A percentile compares a stretch with the other conserved stretches of the same genome.
Conservation (phyloP, 805 yeast genomes). For the Starmera amethionina region DNA sequence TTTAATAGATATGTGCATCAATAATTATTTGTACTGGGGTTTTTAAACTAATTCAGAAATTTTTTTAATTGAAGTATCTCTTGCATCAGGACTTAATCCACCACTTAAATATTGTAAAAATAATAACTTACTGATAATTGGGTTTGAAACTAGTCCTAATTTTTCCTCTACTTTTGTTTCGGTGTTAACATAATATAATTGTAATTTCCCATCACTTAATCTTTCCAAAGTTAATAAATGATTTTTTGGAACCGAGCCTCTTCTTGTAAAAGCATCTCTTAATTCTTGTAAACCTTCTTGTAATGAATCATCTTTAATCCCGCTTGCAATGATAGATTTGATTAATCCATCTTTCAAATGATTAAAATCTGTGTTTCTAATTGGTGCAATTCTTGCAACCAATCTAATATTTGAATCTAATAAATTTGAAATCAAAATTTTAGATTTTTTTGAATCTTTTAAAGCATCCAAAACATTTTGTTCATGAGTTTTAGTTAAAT, state of each 20-base stretch:
- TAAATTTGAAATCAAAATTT: slow-evolving; percentile 43
- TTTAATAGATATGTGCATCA: background rate
- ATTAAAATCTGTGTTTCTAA: slow-evolving; percentile 82
- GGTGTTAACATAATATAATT: slow-evolving; percentile 32
- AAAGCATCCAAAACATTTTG: slow-evolving; percentile 35
- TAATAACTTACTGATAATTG: slow-evolving; percentile 55
- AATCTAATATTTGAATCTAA: slow-evolving; percentile 52
- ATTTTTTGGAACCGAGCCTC: slow-evolving; percentile 69
- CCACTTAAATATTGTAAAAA: slow-evolving; percentile 73
- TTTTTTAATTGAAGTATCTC: slow-evolving; percentile 31
- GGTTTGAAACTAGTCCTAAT: slow-evolving; percentile 55
- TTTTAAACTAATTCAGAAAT: slow-evolving; percentile 16
- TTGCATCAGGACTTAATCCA: slow-evolving; percentile 52
- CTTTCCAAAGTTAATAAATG: slow-evolving; percentile 55
- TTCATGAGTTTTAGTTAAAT: slow-evolving; percentile 22
- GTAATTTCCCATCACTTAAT: slow-evolving; percentile 35
- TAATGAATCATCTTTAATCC: slow-evolving; percentile 35
- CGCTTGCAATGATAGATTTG: slow-evolving; percentile 64
- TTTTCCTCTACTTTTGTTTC: slow-evolving; percentile 22
- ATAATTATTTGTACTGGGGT: background rate
- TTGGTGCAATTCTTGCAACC: slow-evolving; percentile 72
- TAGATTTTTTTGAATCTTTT: slow-evolving; percentile 41
- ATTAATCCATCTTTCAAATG: slow-evolving; percentile 87
- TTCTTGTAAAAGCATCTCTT: slow-evolving; percentile 48
- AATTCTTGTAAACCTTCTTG: slow-evolving; percentile 61